Conservation (phyloP, 257 asterid species). For the Primulina huaijiensis region DNA sequence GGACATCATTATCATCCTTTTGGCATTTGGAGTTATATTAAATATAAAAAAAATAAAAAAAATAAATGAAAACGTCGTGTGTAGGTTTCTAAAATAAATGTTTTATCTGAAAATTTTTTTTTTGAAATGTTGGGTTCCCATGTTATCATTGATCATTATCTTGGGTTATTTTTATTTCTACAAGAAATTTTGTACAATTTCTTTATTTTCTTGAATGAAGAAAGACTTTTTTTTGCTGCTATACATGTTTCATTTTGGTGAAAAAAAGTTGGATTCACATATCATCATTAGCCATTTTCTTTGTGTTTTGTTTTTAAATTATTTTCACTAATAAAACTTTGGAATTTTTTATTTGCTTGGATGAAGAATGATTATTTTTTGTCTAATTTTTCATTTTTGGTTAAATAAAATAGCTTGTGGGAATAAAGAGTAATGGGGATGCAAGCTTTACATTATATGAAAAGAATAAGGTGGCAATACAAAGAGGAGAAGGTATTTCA, state of each 20-base stretch:
- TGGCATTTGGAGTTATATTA: neutral
- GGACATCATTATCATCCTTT: conserved; percentile 23
- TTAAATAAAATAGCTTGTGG: conserved; percentile 48
- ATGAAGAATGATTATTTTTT: neutral
- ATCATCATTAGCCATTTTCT: too few species aligned
- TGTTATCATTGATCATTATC: neutral
- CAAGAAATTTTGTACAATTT: neutral
- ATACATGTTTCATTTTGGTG: too few species aligned
- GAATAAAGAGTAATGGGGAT: conserved; percentile 70
- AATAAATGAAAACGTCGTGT: too few species aligned
- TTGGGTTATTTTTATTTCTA: neutral
- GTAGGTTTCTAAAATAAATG: too few species aligned
- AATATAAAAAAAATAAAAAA: too few species aligned
- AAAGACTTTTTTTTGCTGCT: neutral
- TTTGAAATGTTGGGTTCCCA: too few species aligned
- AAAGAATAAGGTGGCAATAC: conserved; percentile 42
- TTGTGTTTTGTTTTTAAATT: neutral
- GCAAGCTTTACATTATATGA: conserved; percentile 57
- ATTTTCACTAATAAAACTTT: neutral
- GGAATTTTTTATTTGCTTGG: neutral
- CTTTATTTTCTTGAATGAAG: conserved; percentile 3
- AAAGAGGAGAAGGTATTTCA: conserved; percentile 62
- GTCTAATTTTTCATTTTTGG: neutral
- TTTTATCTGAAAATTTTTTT: neutral
- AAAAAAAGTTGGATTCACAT: neutral